Conservation (phyloP, 768 basidiomycete species). For the Amanita fuliginea region DNA sequence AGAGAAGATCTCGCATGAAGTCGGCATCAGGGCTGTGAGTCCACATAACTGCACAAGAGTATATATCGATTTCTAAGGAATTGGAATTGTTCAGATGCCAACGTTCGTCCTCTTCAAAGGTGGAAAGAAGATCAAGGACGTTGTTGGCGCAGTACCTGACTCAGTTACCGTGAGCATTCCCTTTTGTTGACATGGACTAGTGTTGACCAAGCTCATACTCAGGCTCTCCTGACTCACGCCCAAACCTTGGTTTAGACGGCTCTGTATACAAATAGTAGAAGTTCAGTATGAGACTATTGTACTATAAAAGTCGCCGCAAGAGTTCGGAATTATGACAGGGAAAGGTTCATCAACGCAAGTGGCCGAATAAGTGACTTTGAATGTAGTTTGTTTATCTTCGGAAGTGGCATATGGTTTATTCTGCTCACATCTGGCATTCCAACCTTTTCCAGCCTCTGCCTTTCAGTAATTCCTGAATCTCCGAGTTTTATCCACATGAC, state of each 20-base stretch:
- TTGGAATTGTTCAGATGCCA: conserved; percentile 24
- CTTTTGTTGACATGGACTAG: neutral
- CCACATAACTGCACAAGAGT: too few relatives aligned
- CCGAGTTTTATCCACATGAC: too few relatives aligned
- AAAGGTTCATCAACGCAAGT: too few relatives aligned
- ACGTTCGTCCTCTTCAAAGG: conserved; percentile 28
- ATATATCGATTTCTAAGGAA: neutral
- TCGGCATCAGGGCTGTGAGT: conserved; percentile 52
- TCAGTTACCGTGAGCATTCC: conserved; percentile 26
- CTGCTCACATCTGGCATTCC: too few relatives aligned
- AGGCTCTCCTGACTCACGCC: conserved; percentile 8
- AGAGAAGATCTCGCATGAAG: conserved; percentile 41
- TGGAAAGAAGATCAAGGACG: conserved; percentile 21
- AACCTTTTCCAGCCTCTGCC: too few relatives aligned
- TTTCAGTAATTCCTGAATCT: too few relatives aligned
- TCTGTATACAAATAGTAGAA: too few relatives aligned
- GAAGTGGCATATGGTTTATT: too few relatives aligned
- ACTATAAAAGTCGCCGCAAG: conserved; percentile 5
- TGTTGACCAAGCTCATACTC: neutral
- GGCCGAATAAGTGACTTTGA: too few relatives aligned
- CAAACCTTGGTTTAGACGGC: neutral
- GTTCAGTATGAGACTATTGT: neutral
- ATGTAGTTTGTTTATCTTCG: too few relatives aligned
- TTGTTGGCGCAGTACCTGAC: conserved; percentile 38
- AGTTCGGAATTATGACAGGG: too few relatives aligned